Evolutionary conservation across 2,329 filamentous ascomycete genomes (phyloP), one percentile per base, ranked within the genome.

Genomic region (Paecilomyces dactylethromorphus): DNA sequence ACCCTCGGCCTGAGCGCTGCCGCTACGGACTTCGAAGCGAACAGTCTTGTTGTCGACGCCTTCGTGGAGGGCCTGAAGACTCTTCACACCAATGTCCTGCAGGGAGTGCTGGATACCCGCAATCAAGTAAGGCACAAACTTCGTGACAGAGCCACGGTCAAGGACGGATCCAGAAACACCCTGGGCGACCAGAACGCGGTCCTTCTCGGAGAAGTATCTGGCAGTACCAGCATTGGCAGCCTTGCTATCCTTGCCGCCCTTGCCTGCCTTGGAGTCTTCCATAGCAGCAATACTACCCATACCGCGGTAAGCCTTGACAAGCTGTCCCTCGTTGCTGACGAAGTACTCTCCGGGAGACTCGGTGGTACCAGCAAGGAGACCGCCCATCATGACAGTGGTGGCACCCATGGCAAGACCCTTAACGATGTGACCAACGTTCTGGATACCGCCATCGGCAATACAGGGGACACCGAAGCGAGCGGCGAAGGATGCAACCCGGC

Each of bases 251-350:
- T 88, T 89, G 69, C 81, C 79, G 65, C 88, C 89, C 60, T 77
- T 82, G 58, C 90, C 91, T 11, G 92, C 92, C 83, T 96, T 96
- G 86, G 94, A 96, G 80, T 97, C 93, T 80, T 97, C 92, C 94
- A 99, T 99, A 66, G 94, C 94, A 70, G 97, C 94, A 73, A 99
- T 99, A 78, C 88, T 92, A 66, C 94, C 94, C 94, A 99, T 99
- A 61, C 94, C 94, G 77, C 94, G 90, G 84, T 99, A 99, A 49
- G 94, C 92, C 84, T 99, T 99, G 77, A 99, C 93, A 57, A 99
- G 87, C 84, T 97, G 95, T 65, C 94, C 94, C 78, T 97, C 93
- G 61, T 90, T 89, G 71, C 91, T 96, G 67, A 99, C 91, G 72
- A 96, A 97, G 66, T 95, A 97, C 65, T 93, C 92, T 64, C 94